A percentile compares a stretch with the other conserved stretches of the same genome.
Conservation (phyloP, 192 early-diverging fungal genomes). For the Umbelopsis sp. region DNA sequence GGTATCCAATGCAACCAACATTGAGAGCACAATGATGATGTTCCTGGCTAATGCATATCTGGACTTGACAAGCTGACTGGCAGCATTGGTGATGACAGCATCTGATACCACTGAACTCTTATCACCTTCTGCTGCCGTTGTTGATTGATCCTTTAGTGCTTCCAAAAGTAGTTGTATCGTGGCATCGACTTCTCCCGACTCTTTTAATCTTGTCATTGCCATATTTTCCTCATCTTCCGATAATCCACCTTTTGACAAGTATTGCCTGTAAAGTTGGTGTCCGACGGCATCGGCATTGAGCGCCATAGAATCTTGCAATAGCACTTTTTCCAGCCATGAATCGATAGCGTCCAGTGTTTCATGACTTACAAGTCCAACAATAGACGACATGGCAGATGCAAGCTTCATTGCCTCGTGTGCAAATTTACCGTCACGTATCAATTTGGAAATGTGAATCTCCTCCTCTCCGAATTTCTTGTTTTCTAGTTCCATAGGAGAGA, state of each 20-base stretch:
- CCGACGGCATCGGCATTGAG: conserved; percentile 1
- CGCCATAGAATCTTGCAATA: neutral
- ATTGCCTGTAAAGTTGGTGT: conserved; percentile 13
- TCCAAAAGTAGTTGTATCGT: neutral
- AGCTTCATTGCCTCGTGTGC: neutral
- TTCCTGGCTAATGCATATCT: neutral
- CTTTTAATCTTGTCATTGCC: neutral
- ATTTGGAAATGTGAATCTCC: neutral
- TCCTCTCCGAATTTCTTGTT: neutral
- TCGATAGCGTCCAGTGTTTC: neutral
- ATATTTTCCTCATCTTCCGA: neutral
- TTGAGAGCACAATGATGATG: neutral
- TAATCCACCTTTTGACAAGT: neutral
- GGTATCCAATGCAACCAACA: neutral
- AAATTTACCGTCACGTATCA: neutral
- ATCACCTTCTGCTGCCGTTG: neutral
- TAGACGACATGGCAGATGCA: neutral
- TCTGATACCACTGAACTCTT: neutral
- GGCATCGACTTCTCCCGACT: neutral
- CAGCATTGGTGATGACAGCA: neutral
- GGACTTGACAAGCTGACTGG: neutral
- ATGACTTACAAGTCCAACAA: neutral
- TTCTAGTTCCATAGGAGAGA: neutral
- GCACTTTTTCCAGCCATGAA: neutral
- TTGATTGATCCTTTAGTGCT: neutral